Conservation (phyloP, 441 rosid species). For the Aleurites moluccanus region DNA sequence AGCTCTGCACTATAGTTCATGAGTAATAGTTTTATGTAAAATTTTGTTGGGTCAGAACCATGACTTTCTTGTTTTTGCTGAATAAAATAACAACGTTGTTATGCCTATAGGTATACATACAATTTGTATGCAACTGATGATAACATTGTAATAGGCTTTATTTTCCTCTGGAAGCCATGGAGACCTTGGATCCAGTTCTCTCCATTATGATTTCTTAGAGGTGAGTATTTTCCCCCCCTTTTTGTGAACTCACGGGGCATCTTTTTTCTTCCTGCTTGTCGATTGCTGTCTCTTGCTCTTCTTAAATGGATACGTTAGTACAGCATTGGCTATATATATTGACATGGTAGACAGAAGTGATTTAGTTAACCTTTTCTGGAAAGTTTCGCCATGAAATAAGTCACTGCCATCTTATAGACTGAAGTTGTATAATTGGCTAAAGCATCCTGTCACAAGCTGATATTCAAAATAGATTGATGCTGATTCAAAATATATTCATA, state of each 20-base stretch:
- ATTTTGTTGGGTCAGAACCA: neutral
- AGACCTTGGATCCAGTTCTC: conserved; percentile 44
- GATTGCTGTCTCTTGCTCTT: neutral
- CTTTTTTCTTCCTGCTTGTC: neutral
- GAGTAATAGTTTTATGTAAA: neutral
- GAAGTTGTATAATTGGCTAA: conserved; percentile 10
- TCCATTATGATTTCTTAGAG: conserved; percentile 70
- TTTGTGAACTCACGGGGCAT: neutral
- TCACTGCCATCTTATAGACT: neutral
- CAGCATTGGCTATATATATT: neutral
- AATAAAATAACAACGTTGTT: neutral
- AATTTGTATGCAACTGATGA: neutral
- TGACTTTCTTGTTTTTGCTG: neutral
- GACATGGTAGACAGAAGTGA: neutral
- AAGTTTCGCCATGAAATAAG: neutral
- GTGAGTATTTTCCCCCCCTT: conserved; percentile 38
- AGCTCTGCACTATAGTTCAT: neutral
- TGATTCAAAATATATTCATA: neutral
- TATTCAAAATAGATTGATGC: neutral
- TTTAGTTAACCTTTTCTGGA: neutral
- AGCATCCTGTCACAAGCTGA: conserved; percentile 14
- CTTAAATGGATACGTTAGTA: neutral
- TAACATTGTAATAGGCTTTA: conserved; percentile 43
- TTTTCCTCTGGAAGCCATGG: conserved; percentile 47
- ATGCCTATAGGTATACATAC: neutral